Percentiles rank a stretch among this genome's conserved stretches.
Evolutionary conservation across 2,329 filamentous ascomycete species (phyloP).

Genomic region (Septoria linicola): DNA sequence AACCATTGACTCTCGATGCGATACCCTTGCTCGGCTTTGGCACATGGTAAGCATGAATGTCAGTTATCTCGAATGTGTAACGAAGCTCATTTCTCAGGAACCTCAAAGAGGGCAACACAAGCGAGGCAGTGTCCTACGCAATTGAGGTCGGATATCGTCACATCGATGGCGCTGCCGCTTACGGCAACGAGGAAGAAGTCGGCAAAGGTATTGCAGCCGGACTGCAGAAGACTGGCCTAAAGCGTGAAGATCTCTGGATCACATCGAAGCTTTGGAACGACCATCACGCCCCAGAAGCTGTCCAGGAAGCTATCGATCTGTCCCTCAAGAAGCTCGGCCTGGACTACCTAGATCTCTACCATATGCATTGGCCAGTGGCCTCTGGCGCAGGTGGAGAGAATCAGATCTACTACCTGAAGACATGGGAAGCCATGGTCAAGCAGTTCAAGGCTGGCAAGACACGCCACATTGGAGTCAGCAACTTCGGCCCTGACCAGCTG

Average conservation of each 20-base stretch:
- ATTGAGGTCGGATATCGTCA: conserved; percentile 55
- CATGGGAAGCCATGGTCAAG: conserved; percentile 35
- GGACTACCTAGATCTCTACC: conserved; percentile 47
- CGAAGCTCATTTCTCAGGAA: conserved; percentile 23
- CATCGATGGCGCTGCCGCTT: conserved; percentile 51
- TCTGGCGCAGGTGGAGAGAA: conserved; percentile 22
- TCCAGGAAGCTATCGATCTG: conserved; percentile 37
- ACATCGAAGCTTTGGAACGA: conserved; percentile 41
- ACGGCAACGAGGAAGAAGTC: conserved; percentile 47
- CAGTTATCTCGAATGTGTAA: too few relatives aligned
- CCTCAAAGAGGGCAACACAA: conserved; percentile 37
- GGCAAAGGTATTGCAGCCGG: conserved; percentile 44
- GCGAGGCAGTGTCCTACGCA: conserved; percentile 40
- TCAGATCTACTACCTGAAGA: conserved; percentile 31
- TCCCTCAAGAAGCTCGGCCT: conserved; percentile 43
- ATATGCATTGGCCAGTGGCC: conserved; percentile 48
- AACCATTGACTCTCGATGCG: conserved; percentile 30
- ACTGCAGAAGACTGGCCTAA: conserved; percentile 35
- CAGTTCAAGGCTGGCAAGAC: conserved; percentile 31
- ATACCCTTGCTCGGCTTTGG: conserved; percentile 42
- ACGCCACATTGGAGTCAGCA: conserved; percentile 35
- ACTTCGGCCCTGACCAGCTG: conserved; percentile 35
- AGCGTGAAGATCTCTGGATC: conserved; percentile 41
- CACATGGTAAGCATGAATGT: conserved; percentile 32
- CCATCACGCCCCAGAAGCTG: conserved; percentile 35